phyloP scores from a whole-genome alignment of 192 early-diverging fungal genomes.

The Spizellomyces sp. region DNA sequence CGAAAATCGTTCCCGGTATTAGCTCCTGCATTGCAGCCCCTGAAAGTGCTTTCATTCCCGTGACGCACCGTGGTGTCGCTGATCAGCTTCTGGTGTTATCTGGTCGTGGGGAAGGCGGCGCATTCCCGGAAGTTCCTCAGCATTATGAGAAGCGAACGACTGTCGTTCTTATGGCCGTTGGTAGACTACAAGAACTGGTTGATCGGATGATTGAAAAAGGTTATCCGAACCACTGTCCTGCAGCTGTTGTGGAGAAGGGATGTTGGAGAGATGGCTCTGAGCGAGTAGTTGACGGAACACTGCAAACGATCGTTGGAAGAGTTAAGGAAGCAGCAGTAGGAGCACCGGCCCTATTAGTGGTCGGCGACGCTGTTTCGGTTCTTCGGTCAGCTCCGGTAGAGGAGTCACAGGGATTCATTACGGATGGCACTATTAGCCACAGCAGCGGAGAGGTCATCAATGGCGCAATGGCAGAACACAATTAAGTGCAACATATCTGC shows the following conservation, averaged over 20 bases:
- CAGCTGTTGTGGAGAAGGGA: slow-evolving; percentile 78
- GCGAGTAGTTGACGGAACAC: slow-evolving; percentile 66
- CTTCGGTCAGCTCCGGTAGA: too few species aligned
- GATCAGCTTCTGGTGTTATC: slow-evolving; percentile 84
- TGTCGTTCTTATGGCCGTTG: slow-evolving; percentile 87
- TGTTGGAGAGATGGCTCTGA: slow-evolving; percentile 48
- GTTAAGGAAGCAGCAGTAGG: slow-evolving; percentile 63
- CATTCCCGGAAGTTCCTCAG: slow-evolving; percentile 58
- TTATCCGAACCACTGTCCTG: slow-evolving; percentile 70
- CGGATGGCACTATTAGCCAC: too few species aligned
- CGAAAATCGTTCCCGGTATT: slow-evolving; percentile 73
- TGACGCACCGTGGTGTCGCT: slow-evolving; percentile 84
- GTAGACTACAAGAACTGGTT: slow-evolving; percentile 61
- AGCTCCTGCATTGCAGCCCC: slow-evolving; percentile 78
- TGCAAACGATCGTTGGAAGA: slow-evolving; percentile 63
- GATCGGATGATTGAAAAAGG: slow-evolving; percentile 16
- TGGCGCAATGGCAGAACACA: too few species aligned
- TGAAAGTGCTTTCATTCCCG: slow-evolving; percentile 71
- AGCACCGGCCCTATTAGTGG: slow-evolving; percentile 79
- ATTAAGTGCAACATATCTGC: too few species aligned
- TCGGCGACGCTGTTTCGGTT: slow-evolving; percentile 49
- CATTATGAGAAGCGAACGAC: slow-evolving; percentile 73
- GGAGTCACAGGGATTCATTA: too few species aligned
- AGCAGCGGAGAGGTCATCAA: too few species aligned
- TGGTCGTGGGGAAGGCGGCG: slow-evolving; percentile 59